Percentiles rank a stretch among this genome's conserved stretches.
Evolutionary conservation across 371 early-diverging fungal genomes (phyloP).

Genomic region (Mortierella sp.): DNA sequence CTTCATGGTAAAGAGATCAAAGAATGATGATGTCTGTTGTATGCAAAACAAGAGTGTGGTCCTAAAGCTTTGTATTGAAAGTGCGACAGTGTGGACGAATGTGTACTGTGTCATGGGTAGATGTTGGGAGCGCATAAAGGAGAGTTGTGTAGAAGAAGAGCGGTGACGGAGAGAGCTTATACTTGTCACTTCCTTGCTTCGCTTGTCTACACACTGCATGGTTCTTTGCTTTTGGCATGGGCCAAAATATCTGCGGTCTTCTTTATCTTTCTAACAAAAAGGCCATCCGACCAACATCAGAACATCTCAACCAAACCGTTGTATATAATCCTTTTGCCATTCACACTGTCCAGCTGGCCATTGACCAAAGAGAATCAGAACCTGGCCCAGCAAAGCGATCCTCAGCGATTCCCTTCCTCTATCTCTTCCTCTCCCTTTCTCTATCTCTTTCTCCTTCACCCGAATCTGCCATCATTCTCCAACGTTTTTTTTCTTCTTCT

Average conservation of each 20-base stretch:
- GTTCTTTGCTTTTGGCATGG: no score
- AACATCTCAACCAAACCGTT: not conserved
- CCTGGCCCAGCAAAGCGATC: slow-evolving; percentile 27
- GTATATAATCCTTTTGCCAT: not conserved
- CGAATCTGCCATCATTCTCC: not conserved
- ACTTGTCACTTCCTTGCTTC: not conserved
- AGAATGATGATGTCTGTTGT: no score
- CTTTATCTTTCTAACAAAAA: not conserved
- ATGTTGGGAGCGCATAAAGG: no score
- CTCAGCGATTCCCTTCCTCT: not conserved
- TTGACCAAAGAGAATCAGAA: slow-evolving; percentile 19
- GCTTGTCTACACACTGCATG: not conserved
- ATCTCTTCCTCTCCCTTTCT: not conserved
- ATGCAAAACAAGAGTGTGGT: no score
- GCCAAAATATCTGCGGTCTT: not conserved
- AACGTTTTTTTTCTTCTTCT: not conserved
- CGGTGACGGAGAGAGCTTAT: not conserved
- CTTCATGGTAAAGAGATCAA: no score
- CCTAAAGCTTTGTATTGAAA: no score
- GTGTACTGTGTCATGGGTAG: no score
- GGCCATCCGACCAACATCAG: not conserved
- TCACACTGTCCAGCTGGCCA: not conserved
- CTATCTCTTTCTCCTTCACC: not conserved
- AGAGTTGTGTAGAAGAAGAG: not conserved
- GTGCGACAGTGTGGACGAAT: no score